These are phyloP conservation scores for Rhodotorula graminis DNA, from an alignment of 768 basidiomycete genomes.

Conservation along the genomic window DNA sequence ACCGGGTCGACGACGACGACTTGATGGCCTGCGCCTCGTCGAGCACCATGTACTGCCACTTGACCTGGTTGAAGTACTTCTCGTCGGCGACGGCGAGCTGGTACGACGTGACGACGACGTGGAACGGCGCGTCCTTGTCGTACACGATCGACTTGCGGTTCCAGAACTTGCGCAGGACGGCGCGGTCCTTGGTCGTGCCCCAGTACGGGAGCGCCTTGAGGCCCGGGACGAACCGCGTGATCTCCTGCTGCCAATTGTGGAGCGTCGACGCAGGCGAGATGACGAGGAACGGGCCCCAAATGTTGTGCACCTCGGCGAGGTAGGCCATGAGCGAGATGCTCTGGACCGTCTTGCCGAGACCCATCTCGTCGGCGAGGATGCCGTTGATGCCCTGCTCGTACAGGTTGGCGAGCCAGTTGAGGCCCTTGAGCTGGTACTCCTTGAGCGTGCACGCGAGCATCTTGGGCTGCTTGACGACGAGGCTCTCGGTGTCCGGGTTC, in stretches of 20 bases:
- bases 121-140: conserved; percentile 90
- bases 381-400: conserved; percentile 99
- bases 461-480: conserved; percentile 83
- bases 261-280: conserved; percentile 95
- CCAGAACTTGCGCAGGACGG: conserved; percentile 94
- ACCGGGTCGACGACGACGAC: conserved; percentile 88
- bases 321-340: conserved; percentile 94
- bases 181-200: conserved; percentile 94
- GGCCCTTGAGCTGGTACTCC: conserved; percentile 95
- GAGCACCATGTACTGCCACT: conserved; percentile 99
- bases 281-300: conserved; percentile 98
- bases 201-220: conserved; percentile 96
- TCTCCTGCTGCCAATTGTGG: conserved; percentile 99
- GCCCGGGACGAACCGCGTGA: conserved; percentile 87
- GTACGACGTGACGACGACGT: conserved; percentile 93
- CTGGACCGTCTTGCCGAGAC: conserved; percentile 68
- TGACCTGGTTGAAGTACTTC: conserved; percentile 93
- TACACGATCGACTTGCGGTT: conserved; percentile 95
- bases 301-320: conserved; percentile 92
- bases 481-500: conserved; percentile 82
- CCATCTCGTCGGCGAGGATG: conserved; percentile 97
- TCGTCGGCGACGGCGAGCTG: conserved; percentile 94
- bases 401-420: conserved; percentile 94
- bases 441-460: conserved; percentile 96
- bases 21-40: conserved; percentile 99